Evolutionary conservation across 139 green algal species (phyloP).

Genomic region (Astrephomene gubernaculifera): DNA sequence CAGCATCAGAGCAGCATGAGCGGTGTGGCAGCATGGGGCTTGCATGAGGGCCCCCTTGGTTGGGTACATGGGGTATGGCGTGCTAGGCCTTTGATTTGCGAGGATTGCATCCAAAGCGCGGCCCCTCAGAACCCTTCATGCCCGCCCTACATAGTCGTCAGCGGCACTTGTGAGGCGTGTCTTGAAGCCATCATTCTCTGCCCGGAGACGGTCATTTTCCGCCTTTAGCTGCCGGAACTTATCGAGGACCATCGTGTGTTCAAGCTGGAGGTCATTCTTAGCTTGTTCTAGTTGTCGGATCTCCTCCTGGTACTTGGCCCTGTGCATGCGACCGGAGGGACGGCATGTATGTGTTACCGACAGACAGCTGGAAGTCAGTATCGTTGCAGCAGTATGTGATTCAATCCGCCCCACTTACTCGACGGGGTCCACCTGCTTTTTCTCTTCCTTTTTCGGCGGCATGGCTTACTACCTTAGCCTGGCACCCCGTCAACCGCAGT

Average conservation of each 20-base stretch:
- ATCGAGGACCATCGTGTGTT: conserved; percentile 67
- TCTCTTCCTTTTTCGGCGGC: conserved; percentile 67
- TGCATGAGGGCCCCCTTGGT: too few species aligned
- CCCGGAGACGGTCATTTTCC: conserved; percentile 63
- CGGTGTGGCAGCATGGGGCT: too few species aligned
- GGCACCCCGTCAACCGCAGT: too few species aligned
- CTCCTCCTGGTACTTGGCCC: conserved; percentile 62
- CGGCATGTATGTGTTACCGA: too few species aligned
- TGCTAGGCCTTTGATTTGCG: too few species aligned
- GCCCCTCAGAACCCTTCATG: not conserved
- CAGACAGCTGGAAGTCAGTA: too few species aligned
- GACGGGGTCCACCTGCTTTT: conserved; percentile 52
- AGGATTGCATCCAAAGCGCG: too few species aligned
- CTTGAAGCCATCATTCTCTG: conserved; percentile 60
- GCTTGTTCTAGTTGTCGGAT: conserved; percentile 49
- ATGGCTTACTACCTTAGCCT: too few species aligned
- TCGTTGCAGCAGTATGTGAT: not conserved
- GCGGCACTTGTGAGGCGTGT: conserved; percentile 60
- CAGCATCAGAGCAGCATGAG: too few species aligned
- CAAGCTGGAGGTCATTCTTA: conserved; percentile 62
- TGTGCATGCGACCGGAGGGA: not conserved
- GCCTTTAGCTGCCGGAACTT: conserved; percentile 68
- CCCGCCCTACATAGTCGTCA: conserved; percentile 70
- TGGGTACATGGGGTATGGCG: too few species aligned
- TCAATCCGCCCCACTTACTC: conserved; percentile 44